phyloP scores from a whole-genome alignment of 139 green algal species.

The Axilococcus clingmanii region DNA sequence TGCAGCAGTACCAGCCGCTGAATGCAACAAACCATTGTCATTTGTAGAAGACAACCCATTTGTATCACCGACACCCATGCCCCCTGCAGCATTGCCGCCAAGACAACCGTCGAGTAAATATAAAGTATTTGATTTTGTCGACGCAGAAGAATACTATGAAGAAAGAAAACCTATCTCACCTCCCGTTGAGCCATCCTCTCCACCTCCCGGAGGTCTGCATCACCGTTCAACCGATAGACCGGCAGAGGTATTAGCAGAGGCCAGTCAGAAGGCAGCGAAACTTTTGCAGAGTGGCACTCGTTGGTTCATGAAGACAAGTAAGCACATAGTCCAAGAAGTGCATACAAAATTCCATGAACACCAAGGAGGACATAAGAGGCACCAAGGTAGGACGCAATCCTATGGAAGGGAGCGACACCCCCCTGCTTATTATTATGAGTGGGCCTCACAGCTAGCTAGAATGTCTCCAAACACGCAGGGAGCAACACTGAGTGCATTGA shows the following conservation, averaged over 20 bases:
- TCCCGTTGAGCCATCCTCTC: too few relatives aligned
- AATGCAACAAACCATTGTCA: too few relatives aligned
- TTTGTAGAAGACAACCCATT: too few relatives aligned
- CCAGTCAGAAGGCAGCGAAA: conserved; percentile 17
- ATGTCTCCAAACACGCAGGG: conserved; percentile 10
- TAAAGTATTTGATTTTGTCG: too few relatives aligned
- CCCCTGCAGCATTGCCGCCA: too few relatives aligned
- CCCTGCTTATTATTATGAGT: conserved; percentile 24
- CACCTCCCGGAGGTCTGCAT: too few relatives aligned
- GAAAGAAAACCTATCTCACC: too few relatives aligned
- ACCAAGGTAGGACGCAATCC: background rate
- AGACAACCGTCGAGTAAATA: too few relatives aligned
- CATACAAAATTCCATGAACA: conserved; percentile 9
- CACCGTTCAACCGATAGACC: too few relatives aligned
- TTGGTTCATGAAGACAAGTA: conserved; percentile 27
- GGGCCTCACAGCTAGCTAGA: conserved; percentile 26
- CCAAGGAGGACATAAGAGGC: background rate
- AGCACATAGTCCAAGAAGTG: conserved; percentile 22
- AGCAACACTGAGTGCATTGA: conserved; percentile 22
- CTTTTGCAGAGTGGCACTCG: conserved; percentile 14
- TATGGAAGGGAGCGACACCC: background rate
- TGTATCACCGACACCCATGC: too few relatives aligned
- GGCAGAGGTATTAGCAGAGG: conserved; percentile 4
- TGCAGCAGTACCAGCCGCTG: too few relatives aligned
- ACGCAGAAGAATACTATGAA: too few relatives aligned